Evolutionary conservation across 352 stramenopile genomes (phyloP).

Genomic region (Pythium plurisporium): DNA sequence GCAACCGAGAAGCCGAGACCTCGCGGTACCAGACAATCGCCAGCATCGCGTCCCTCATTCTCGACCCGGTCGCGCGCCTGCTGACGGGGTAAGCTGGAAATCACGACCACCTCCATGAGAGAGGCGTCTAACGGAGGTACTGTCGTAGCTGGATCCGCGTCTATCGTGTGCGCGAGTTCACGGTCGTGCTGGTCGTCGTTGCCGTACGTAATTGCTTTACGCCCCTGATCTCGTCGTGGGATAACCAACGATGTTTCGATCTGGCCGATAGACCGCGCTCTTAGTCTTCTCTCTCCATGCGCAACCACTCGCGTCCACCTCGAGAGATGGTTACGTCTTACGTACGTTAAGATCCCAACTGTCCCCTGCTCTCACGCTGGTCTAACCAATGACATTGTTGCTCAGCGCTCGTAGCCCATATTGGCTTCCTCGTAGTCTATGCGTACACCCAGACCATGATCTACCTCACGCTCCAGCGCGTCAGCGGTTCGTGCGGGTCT

Average conservation of each 20-base stretch:
- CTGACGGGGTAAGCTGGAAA: conserved; percentile 26
- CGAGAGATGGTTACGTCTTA: conserved; percentile 40
- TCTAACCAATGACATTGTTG: background rate
- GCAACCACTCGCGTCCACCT: conserved; percentile 34
- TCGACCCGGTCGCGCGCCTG: conserved; percentile 43
- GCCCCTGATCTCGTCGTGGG: too few relatives aligned
- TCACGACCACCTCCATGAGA: background rate
- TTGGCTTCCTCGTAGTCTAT: conserved; percentile 51
- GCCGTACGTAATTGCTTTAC: conserved; percentile 31
- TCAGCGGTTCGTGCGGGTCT: conserved; percentile 24
- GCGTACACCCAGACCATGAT: conserved; percentile 76
- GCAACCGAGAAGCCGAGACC: conserved; percentile 34
- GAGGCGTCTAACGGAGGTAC: too few relatives aligned
- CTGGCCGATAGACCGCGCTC: conserved; percentile 42
- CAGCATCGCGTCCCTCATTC: conserved; percentile 45
- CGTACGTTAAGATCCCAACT: conserved; percentile 26
- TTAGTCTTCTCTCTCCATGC: conserved; percentile 39
- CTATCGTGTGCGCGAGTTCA: conserved; percentile 45
- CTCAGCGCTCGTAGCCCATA: conserved; percentile 39
- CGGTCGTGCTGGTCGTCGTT: conserved; percentile 27
- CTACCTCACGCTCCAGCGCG: conserved; percentile 60
- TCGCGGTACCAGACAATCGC: conserved; percentile 51
- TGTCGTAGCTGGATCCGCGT: conserved; percentile 35
- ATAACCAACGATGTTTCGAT: too few relatives aligned
- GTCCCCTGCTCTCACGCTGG: background rate